Base-by-base conservation (phyloP, 2,329 filamentous ascomycete genomes). In the Microcyclosporella mali region DNA sequence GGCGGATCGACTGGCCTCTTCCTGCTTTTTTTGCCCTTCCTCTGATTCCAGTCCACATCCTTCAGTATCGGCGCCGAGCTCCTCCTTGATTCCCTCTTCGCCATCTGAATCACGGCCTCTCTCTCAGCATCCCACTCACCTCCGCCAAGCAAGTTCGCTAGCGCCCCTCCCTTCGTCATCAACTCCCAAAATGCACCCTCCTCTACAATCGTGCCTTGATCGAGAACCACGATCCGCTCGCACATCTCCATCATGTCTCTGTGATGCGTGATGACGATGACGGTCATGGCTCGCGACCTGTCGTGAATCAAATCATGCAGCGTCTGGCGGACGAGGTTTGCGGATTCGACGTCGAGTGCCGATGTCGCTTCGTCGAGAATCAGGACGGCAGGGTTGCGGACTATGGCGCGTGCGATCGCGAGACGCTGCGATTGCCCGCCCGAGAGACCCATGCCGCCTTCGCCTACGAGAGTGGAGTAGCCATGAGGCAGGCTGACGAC, bases 321-420 rank as follows among this genome's bases (percentile, higher is more conserved):
- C 0, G 82, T 82, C 7, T 74, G 66, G 10, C 84, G 71, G 3
- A 95, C 75, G 1, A 74, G 66, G 2, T 73, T 73, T 0, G 85
- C 81, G 30, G 76, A 82, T 52, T 82, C 77, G 0, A 74, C 72
- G 57, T 95, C 89, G 0, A 97, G 70, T 0, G 84, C 83, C 18
- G 81, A 85, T 0, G 89, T 95, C 1, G 88, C 86, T 66, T 95
- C 89, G 56, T 97, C 90, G 2, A 95, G 68, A 2, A 95, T 75
- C 12, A 95, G 67, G 2, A 95, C 70, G 31, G 75, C 73, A 0
- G 88, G 88, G 11, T 73, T 70, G 0, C 87, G 75, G 0, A 85
- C 74, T 0, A 95, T 69, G 0, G 88, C 88, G 1, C 89, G 73
- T 0, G 89, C 88, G 47, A 95, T 88, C 15, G 81, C 82, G 2